Evolutionary conservation across 768 basidiomycete species (phyloP).

Genomic region (Tylopilus rubrobrunneus): DNA sequence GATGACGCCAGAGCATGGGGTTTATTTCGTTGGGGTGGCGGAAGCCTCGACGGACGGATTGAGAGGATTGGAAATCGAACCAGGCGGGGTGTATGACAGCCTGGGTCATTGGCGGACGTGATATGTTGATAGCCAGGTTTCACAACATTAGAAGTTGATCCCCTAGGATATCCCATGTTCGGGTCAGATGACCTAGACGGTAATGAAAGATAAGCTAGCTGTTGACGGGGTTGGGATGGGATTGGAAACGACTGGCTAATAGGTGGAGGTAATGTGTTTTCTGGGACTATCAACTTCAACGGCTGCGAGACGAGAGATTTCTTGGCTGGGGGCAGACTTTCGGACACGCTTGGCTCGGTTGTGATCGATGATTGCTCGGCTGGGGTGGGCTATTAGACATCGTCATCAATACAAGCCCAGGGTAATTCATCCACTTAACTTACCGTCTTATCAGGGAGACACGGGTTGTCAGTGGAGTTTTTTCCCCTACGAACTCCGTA

Average conservation of each 20-base stretch:
- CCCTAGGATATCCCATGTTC: conserved; percentile 8
- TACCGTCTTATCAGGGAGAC: conserved; percentile 14
- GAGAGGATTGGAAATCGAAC: conserved; percentile 49
- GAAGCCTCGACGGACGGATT: conserved; percentile 44
- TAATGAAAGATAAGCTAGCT: conserved; percentile 9
- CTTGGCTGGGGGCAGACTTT: conserved; percentile 12
- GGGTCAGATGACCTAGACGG: conserved; percentile 18
- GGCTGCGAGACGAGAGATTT: conserved; percentile 9
- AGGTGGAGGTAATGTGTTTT: conserved; percentile 8
- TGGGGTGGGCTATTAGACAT: conserved; percentile 12
- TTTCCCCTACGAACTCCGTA: conserved; percentile 39
- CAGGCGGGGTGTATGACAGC: conserved; percentile 38
- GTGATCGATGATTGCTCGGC: conserved; percentile 17
- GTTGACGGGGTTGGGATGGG: conserved; percentile 11
- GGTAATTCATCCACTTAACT: not conserved
- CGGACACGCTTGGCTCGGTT: conserved; percentile 12
- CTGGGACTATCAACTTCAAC: conserved; percentile 9
- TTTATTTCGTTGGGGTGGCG: conserved; percentile 14
- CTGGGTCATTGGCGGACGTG: conserved; percentile 27
- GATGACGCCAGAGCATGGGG: conserved; percentile 5
- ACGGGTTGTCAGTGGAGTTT: conserved; percentile 15
- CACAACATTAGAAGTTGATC: conserved; percentile 11
- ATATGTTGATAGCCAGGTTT: conserved; percentile 27
- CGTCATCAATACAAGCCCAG: not conserved
- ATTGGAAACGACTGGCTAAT: conserved; percentile 9